Evolutionary conservation across 345 rosid genomes (phyloP), one percentile per base, ranked within the genome.

Genomic region (Sapria himalayana): DNA sequence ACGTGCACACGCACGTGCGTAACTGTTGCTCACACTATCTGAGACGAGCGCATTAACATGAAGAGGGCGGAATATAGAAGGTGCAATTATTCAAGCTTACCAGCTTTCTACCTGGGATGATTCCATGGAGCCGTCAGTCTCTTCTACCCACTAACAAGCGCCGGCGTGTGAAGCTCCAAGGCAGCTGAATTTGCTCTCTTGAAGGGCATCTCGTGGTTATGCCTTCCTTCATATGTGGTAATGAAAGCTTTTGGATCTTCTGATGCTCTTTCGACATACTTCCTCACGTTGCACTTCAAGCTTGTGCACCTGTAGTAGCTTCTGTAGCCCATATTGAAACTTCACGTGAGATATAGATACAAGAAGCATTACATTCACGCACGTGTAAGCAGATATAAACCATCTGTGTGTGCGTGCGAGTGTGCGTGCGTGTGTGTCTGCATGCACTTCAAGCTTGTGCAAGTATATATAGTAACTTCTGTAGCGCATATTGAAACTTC

Each of bases 161-260:
- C 52, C 41, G 41, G 56, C 4, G 63, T 51, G 51, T 66, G 58
- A 2, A 49, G 45, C 37, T 41, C 58, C 9, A 51, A 21, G 15
- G 60, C 39, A 19, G 38, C 49, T 31, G 45, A 22, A 37, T 36
- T 56, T 19, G 72, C 17, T 43, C 34, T 46, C 47, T 52, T 60
- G 7, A 46, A 41, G 20, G 78, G 82, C 79, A 84, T 75, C 22
- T 80, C 89, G 29, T 91, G 99, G 59, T 71, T 80, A 38, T 91
- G 99, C 54, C 73, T 75, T 1, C 96, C 99, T 44, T 91, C 96
- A 17, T 91, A 91, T 1, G 99, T 91, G 22, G 99, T 84, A 33
- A 91, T 69, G 41, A 80, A 75, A 50, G 96, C 74, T 48, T 46
- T 65, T 1, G 99, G 80, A 67, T 84, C 93, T 41, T 80, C 99